phyloP scores from a whole-genome alignment of 2,329 filamentous ascomycete species.

The Aureobasidium pullulans region DNA sequence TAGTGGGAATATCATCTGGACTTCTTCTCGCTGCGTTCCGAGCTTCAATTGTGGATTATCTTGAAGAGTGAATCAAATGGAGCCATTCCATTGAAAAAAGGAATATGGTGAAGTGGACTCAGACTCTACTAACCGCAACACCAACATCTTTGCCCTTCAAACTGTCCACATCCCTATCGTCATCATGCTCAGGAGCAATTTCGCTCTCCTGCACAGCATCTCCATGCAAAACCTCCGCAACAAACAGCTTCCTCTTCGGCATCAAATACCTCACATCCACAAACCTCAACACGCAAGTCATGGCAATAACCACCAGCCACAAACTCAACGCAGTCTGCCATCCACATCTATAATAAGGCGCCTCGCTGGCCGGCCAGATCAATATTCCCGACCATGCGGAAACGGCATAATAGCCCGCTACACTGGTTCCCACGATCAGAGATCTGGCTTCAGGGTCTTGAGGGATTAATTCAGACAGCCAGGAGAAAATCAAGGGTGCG shows the following conservation, averaged over 20 bases:
- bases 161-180: not conserved
- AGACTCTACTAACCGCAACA: slow-evolving; percentile 4
- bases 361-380: slow-evolving; percentile 46
- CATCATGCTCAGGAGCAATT: not conserved
- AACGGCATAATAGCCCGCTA: slow-evolving; percentile 45
- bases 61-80: too few species aligned
- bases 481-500: slow-evolving; percentile 46
- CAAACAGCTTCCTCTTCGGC: slow-evolving; percentile 19
- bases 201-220: not conserved
- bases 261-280: slow-evolving; percentile 38
- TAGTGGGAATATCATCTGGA: too few species aligned
- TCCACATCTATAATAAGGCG: slow-evolving; percentile 43
- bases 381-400: slow-evolving; percentile 47
- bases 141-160: slow-evolving; percentile 6
- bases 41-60: too few species aligned
- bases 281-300: slow-evolving; percentile 38
- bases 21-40: too few species aligned
- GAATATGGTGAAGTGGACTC: not conserved
- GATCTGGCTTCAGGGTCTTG: slow-evolving; percentile 45
- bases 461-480: slow-evolving; percentile 45
- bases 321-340: slow-evolving; percentile 43
- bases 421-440: slow-evolving; percentile 42
- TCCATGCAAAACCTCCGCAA: slow-evolving; percentile 2
- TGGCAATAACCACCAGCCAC: slow-evolving; percentile 38
- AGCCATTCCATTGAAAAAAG: too few species aligned